phyloP scores from a whole-genome alignment of 345 rosid genomes.

The Murraya paniculata region DNA sequence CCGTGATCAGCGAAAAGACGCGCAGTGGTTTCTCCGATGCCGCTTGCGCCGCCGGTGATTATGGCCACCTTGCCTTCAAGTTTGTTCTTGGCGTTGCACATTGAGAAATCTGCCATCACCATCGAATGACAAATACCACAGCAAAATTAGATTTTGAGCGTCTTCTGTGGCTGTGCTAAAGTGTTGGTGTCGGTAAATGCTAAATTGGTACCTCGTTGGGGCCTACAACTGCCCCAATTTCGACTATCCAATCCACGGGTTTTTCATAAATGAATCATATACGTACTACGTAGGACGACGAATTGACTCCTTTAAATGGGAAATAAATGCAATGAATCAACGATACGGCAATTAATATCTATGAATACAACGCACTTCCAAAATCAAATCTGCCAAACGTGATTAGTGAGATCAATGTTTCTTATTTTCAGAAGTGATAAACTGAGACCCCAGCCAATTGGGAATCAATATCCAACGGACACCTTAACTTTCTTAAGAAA shows the following conservation, averaged over 20 bases:
- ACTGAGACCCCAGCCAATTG: too few species aligned
- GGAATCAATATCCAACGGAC: too few species aligned
- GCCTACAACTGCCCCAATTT: neutral
- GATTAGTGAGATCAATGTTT: neutral
- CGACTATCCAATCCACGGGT: neutral
- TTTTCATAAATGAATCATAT: too few species aligned
- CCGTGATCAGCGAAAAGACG: conserved; percentile 24
- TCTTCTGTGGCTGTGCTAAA: neutral
- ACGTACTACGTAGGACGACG: neutral
- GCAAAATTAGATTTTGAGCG: too few species aligned
- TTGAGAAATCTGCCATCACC: neutral
- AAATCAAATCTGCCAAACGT: too few species aligned
- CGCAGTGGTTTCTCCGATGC: conserved; percentile 10
- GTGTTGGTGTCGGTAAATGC: neutral
- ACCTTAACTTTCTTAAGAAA: too few species aligned
- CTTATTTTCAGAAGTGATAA: too few species aligned
- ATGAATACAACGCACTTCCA: too few species aligned
- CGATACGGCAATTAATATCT: too few species aligned
- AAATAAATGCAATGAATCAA: too few species aligned
- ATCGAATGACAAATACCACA: neutral
- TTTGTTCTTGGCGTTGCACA: neutral
- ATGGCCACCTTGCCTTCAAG: conserved; percentile 13
- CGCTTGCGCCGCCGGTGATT: conserved; percentile 18
- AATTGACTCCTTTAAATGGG: too few species aligned
- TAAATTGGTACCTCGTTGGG: neutral